A percentile compares a stretch with the other conserved stretches of the same genome.
Conservation (phyloP, 139 green algal genomes). For the Edaphochlamys debaryana region DNA sequence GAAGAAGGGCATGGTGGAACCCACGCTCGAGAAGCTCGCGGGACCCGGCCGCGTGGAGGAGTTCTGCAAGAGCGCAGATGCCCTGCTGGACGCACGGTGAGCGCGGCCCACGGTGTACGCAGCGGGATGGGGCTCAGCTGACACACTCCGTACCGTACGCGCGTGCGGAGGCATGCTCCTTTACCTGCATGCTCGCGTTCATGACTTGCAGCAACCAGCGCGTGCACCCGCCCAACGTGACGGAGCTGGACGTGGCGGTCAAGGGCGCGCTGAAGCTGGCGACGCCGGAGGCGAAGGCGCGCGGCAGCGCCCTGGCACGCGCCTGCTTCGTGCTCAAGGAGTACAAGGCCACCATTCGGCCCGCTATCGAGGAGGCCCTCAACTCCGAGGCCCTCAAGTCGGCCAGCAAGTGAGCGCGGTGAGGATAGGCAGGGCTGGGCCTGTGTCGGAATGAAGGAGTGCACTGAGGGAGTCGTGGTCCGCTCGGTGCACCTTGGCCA, state of each 20-base stretch:
- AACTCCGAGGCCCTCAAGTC: no score
- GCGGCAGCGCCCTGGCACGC: background rate
- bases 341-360: background rate
- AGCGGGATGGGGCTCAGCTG: background rate
- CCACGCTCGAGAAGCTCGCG: background rate
- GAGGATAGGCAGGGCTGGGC: background rate
- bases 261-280: background rate
- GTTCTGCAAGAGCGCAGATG: background rate
- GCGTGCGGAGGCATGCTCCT: background rate
- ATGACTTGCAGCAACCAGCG: background rate
- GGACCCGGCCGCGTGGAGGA: background rate
- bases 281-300: background rate
- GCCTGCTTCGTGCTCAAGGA: background rate
- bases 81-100: background rate
- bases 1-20: background rate
- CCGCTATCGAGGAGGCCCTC: background rate
- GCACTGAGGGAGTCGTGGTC: background rate
- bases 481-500: background rate
- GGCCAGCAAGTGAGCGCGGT: background rate
- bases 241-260: background rate
- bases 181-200: background rate
- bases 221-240: background rate
- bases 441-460: background rate
- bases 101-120: background rate
- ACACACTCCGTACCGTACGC: background rate